Base-by-base conservation (phyloP, 805 yeast genomes). In the Sugiyamaella mastotermitis region DNA sequence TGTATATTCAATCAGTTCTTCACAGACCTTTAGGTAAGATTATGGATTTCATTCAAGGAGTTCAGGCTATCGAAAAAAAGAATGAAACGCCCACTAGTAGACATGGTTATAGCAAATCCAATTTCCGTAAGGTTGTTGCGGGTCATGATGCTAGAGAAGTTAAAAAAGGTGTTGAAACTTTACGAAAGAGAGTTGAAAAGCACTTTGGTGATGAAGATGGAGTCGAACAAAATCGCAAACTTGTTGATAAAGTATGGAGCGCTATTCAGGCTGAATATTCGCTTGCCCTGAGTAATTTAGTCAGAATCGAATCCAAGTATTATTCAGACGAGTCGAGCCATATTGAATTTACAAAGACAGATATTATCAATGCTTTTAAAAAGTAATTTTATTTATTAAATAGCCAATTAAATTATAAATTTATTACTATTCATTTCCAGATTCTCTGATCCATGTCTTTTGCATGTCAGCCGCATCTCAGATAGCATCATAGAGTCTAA, bases 181-280 rank as follows among this genome's bases (percentile, higher is more conserved):
- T 83, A 23, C 72, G 74, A 33, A 61, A 65, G 32, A 74, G 76
- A 33, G 69, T 88, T 38, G 71, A 72, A 21, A 62, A 65, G 37
- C 83, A 83, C 50, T 74, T 78, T 43, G 39, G 43, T 2, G 57
- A 48, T 25, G 60, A 58, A 5, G 46, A 47, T 16, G 54, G 58
- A 10, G 43, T 47, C 3, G 54, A 46, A 38, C 64, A 23, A 68
- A 65, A 42, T 50, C 69, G 65, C 33, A 76, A 70, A 31, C 55
- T 84, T 28, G 60, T 78, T 27, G 76, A 72, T 26, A 74, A 71
- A 51, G 68, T 85, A 40, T 80, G 95, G 92, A 65, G 69, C 11
- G 77, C 82, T 14, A 61, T 83, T 41, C 85, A 80, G 48, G 77
- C 75, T 15, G 75, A 76, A 45, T 79, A 78, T 48, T 71, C 74